A percentile compares a stretch with the other conserved stretches of the same genome.
These are phyloP conservation scores for Sarocladium kiliense DNA, from an alignment of 2,329 filamentous ascomycete genomes.

Conservation along the genomic window DNA sequence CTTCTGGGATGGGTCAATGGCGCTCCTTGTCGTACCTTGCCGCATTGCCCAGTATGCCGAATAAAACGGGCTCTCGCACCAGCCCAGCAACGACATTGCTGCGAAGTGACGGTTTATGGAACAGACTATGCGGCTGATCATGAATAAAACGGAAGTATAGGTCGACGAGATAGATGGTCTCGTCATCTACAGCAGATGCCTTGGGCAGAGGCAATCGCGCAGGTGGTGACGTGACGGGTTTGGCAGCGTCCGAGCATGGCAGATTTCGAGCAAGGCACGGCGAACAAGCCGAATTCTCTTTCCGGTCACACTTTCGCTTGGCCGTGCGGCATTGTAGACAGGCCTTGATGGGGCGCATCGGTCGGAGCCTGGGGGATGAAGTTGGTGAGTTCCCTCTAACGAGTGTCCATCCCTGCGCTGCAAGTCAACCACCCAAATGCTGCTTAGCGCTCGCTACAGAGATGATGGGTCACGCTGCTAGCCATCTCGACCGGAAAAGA, in stretches of 20 bases:
- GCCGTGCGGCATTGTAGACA: neutral
- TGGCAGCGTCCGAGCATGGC: neutral
- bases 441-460: neutral
- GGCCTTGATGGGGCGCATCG: slow-evolving; percentile 1
- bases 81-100: slow-evolving; percentile 13
- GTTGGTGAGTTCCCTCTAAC: neutral
- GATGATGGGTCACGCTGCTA: neutral
- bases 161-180: slow-evolving; percentile 20
- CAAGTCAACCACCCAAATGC: neutral
- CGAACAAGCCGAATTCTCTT: neutral
- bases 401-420: neutral
- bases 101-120: slow-evolving; percentile 23
- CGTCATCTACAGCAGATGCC: neutral
- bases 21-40: neutral
- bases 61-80: neutral
- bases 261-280: neutral
- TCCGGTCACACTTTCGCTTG: neutral
- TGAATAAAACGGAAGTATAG: slow-evolving; percentile 28
- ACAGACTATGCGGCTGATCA: slow-evolving; percentile 27
- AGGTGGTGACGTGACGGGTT: neutral
- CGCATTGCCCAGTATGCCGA: neutral
- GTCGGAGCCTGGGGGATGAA: neutral
- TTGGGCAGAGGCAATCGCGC: neutral
- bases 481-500: neutral
- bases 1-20: neutral